Conservation (phyloP, 2,329 filamentous ascomycete species). For the Didymella keratinophila region DNA sequence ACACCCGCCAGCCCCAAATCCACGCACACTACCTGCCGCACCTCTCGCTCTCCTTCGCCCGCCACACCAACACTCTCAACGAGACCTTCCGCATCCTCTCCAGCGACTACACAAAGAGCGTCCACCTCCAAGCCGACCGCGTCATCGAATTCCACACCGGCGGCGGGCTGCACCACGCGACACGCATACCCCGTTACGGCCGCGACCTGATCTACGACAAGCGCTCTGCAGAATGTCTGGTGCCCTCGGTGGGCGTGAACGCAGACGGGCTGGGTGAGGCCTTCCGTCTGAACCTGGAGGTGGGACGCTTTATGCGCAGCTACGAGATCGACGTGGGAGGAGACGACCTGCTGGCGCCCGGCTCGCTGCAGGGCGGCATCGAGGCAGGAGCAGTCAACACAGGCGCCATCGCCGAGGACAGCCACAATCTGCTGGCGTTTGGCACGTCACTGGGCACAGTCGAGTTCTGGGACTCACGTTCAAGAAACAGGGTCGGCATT, state of each 20-base stretch:
- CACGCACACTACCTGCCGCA: conserved; percentile 96
- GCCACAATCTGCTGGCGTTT: conserved; percentile 90
- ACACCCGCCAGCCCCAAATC: conserved; percentile 70
- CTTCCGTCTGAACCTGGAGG: conserved; percentile 88
- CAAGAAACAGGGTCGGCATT: conserved; percentile 80
- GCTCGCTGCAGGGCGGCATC: conserved; percentile 85
- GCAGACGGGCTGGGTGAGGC: conserved; percentile 88
- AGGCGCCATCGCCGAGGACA: conserved; percentile 84
- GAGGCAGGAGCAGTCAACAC: conserved; percentile 86
- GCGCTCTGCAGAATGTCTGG: conserved; percentile 80
- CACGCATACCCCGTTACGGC: conserved; percentile 91
- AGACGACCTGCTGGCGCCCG: conserved; percentile 76
- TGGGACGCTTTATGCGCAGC: conserved; percentile 91
- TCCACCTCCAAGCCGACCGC: conserved; percentile 92
- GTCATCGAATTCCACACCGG: conserved; percentile 93
- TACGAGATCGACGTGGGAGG: conserved; percentile 91
- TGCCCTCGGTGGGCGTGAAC: conserved; percentile 89
- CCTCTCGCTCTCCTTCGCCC: conserved; percentile 88
- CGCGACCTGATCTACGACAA: conserved; percentile 87
- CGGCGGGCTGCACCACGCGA: conserved; percentile 84
- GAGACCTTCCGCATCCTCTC: conserved; percentile 89
- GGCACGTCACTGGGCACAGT: conserved; percentile 95
- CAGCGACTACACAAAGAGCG: conserved; percentile 89
- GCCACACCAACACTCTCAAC: conserved; percentile 91
- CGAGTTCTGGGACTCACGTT: conserved; percentile 94